Evolutionary conservation across 306 rosid genomes (phyloP).

Genomic region (Cicer yamashitae): DNA sequence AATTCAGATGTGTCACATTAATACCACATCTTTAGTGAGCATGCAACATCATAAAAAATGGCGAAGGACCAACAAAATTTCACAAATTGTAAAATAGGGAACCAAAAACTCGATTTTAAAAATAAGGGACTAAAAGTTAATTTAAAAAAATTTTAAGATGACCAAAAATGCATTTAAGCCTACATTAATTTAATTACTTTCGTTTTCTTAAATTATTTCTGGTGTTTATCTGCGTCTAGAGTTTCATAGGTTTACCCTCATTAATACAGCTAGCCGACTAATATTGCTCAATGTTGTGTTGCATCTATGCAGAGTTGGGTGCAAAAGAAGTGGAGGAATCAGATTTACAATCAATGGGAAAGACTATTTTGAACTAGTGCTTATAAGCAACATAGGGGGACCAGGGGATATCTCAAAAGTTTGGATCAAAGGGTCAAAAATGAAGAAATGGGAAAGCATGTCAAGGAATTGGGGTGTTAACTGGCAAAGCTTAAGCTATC

Average conservation of each 20-base stretch:
- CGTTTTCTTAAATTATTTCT: no score
- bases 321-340: conserved; percentile 59
- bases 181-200: no score
- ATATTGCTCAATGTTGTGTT: conserved; percentile 5
- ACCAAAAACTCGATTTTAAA: no score
- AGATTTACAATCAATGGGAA: conserved; percentile 60
- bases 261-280: neutral
- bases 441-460: conserved; percentile 60
- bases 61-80: no score
- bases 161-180: no score
- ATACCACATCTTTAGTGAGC: no score
- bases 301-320: conserved; percentile 52
- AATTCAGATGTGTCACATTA: no score
- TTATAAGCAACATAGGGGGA: conserved; percentile 61
- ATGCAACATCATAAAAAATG: no score
- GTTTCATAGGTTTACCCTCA: neutral
- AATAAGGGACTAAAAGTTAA: no score
- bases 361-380: conserved; percentile 59
- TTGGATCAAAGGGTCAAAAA: conserved; percentile 65
- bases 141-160: no score
- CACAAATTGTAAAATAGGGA: no score
- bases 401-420: conserved; percentile 57
- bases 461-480: conserved; percentile 65
- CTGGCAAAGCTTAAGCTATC: conserved; percentile 62
- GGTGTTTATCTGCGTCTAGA: no score